Evolutionary conservation across 805 yeast genomes (phyloP), one percentile per base, ranked within the genome.

Genomic region (Yarrowia sp.): DNA sequence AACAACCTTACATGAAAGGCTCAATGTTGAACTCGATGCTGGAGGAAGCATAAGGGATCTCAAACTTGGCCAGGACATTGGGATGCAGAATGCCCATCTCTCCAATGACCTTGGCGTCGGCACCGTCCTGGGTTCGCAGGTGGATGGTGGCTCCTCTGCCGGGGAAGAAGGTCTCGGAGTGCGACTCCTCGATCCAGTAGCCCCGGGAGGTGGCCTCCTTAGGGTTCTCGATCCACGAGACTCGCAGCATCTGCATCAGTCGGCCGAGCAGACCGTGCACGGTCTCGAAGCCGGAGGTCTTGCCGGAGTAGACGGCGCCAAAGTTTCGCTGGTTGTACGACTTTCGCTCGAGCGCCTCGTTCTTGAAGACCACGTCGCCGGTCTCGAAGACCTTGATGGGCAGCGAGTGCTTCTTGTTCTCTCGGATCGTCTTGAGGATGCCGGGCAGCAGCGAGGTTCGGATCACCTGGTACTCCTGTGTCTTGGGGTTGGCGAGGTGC

Each of bases 371-470:
- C 65, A 94, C 87, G 75, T 94, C 99, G 69, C 97, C 97, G 67
- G 89, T 80, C 79, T 94, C 99, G 68, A 94, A 94, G 63, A 96
- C 97, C 75, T 84, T 87, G 72, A 96, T 88, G 49, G 99, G 99
- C 71, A 94, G 81, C 2, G 96, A 81, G 75, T 96, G 98, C 74
- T 91, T 88, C 79, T 97, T 88, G 79, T 94, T 94, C 78, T 96
- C 99, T 73, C 89, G 87, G 67, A 94, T 86, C 24, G 99, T 94
- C 77, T 94, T 94, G 72, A 94, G 83, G 63, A 94, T 81, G 68
- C 99, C 99, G 51, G 99, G 97, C 63, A 93, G 79, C 68, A 94
- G 80, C 25, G 96, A 84, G 16, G 99, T 94, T 81, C 99, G 88
- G 25, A 94, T 98, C 65, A 94, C 99, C 80, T 94, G 97, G 76